Evolutionary conservation across 2,329 filamentous ascomycete species (phyloP), one percentile per base, ranked within the genome.

Genomic region (Dactylellina haptotyla): DNA sequence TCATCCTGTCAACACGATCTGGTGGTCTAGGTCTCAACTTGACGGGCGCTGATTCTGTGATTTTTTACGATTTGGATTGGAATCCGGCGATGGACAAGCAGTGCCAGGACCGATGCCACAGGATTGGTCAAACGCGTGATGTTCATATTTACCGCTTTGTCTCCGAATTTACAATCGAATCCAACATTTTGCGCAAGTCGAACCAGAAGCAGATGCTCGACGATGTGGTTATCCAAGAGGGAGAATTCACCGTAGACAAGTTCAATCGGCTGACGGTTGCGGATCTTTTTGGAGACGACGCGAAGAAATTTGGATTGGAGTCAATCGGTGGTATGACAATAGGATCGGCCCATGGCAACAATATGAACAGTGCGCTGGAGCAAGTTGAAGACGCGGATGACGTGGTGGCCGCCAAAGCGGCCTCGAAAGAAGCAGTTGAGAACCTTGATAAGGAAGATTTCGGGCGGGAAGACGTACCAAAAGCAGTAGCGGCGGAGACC

Each of bases 71-170:
- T 79, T 89, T 98, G 71, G 95, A 99, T 80, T 99, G 96, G 96
- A 99, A 99, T 78, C 95, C 95, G 0, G 95, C 96, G 57, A 99
- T 99, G 95, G 95, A 99, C 83, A 97, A 97, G 81, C 95, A 99
- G 81, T 99, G 95, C 79, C 96, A 99, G 82, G 96, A 99, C 80
- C 88, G 95, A 78, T 96, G 92, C 78, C 95, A 99, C 82, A 92
- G 95, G 76, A 99, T 99, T 77, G 95, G 95, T 1, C 95, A 99
- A 81, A 98, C 95, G 0, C 89, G 95, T 28, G 95, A 99, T 80
- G 95, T 99, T 30, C 94, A 98, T 80, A 98, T 99, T 70, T 99
- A 98, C 82, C 92, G 94, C 1, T 88, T 98, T 18, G 89, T 96
- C 6, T 95, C 92, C 9, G 90, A 97, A 79, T 90, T 96, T 79